A percentile compares a stretch with the other conserved stretches of the same genome.
phyloP scores from a whole-genome alignment of 2,329 filamentous ascomycete species.

The Fusarium cyanostomum region DNA sequence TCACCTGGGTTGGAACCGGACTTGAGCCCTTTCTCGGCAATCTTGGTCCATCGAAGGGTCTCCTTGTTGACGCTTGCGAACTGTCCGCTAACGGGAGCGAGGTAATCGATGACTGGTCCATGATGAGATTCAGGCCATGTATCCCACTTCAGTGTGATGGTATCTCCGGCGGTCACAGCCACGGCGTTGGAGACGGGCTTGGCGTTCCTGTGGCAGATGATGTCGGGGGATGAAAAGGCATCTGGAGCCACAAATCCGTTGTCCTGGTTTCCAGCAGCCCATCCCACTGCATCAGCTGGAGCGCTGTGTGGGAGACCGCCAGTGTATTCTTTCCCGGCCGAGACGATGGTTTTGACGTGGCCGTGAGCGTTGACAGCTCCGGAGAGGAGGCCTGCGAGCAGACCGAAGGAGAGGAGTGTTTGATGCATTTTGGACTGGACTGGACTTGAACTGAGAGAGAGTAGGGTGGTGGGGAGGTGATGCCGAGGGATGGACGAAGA shows the following conservation, averaged over 20 bases:
- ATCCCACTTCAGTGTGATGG: constrained; percentile 69
- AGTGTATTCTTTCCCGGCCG: constrained; percentile 44
- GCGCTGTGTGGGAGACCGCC: constrained; percentile 44
- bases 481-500: neutral
- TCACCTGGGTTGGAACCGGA: constrained; percentile 54
- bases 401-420: constrained; percentile 18
- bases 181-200: constrained; percentile 52
- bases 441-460: constrained; percentile 2
- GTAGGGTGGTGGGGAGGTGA: neutral
- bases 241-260: constrained; percentile 59
- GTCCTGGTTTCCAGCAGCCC: constrained; percentile 49
- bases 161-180: constrained; percentile 65
- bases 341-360: constrained; percentile 40
- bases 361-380: constrained; percentile 44
- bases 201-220: constrained; percentile 58
- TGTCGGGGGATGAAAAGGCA: constrained; percentile 51
- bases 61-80: constrained; percentile 62
- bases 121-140: constrained; percentile 72
- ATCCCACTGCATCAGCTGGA: constrained; percentile 47
- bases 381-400: constrained; percentile 38
- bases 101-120: constrained; percentile 68
- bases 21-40: constrained; percentile 62
- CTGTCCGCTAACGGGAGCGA: constrained; percentile 62
- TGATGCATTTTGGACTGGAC: constrained; percentile 14
- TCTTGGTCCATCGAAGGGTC: constrained; percentile 67